Base-by-base conservation (phyloP, 2,329 filamentous ascomycete genomes). In the Paraphaeosphaeria sporulosa region DNA sequence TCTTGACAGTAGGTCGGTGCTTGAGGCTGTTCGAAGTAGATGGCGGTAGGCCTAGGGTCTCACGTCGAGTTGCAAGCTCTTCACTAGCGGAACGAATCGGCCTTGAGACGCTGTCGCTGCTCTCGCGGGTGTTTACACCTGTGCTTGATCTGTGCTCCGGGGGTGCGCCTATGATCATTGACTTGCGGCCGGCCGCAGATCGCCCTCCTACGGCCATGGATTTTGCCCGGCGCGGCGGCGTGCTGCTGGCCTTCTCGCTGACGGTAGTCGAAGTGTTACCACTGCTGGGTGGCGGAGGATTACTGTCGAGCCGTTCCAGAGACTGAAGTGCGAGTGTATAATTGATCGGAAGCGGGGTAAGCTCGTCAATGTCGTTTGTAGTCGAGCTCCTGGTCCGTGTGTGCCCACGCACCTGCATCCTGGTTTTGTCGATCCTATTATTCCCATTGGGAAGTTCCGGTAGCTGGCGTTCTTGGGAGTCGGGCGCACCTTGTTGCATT, bases 271-370 rank as follows among this genome's bases (percentile, higher is more conserved):
- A 73, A 13, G 66, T 58, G 44, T 62, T 61, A 49, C 64, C 68
- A 50, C 64, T 67, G 63, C 65, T 69, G 21, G 64, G 55, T 19
- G 65, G 63, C 6, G 63, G 59, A 44, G 50, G 27, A 65, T 65
- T 38, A 66, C 59, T 42, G 62, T 60, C 55, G 6, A 58, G 48
- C 8, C 40, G 46, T n/a, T 73, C 69, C 27, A 78, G 65, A 23
- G 66, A 66, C 53, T 77, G 65, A 40, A 79, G 64, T n/a, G 76
- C 77, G 42, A 78, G 71, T 23, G 71, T 71, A 67, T 80, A 80
- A 59, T 80, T 72, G 61, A 79, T 78, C 34, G 77, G 77, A 51
- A 78, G 71, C 59, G 73, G 70, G 63, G 70, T 69, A 63, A 74
- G 57, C 44, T 75, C 71, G 27, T 75, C 72, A 36, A 68, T 65